phyloP scores from a whole-genome alignment of 2,329 filamentous ascomycete species.

The Pyricularia pennisetigena region DNA sequence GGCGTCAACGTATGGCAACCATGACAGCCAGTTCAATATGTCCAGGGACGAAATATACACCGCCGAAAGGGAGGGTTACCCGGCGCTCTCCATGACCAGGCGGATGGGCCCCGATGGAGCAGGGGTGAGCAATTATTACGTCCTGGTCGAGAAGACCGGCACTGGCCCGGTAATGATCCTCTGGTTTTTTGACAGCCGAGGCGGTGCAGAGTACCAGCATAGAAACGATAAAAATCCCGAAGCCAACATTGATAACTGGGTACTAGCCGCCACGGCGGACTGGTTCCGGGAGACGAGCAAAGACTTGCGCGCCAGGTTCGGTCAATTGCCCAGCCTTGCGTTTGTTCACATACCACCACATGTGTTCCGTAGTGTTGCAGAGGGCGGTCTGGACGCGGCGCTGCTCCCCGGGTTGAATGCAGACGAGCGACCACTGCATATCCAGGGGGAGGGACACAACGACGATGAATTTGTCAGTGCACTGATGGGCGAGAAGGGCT shows the following conservation, averaged over 20 bases:
- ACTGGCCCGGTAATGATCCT: slow-evolving; percentile 31
- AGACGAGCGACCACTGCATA: slow-evolving; percentile 15
- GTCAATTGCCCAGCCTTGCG: slow-evolving; percentile 31
- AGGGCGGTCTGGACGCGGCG: slow-evolving; percentile 17
- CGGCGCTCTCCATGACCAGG: slow-evolving; percentile 9
- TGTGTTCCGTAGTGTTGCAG: slow-evolving; percentile 29
- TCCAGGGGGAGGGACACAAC: slow-evolving; percentile 22
- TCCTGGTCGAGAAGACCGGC: slow-evolving; percentile 29
- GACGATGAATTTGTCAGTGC: slow-evolving; percentile 43
- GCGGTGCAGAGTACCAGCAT: slow-evolving; percentile 41
- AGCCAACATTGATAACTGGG: slow-evolving; percentile 29
- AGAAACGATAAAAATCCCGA: slow-evolving; percentile 14
- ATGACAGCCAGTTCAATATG: slow-evolving; percentile 34
- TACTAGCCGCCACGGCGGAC: slow-evolving; percentile 29
- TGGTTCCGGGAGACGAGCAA: slow-evolving; percentile 31
- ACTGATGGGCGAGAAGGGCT: slow-evolving; percentile 31
- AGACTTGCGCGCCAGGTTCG: slow-evolving; percentile 19
- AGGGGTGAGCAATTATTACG: slow-evolving; percentile 36
- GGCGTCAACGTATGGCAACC: slow-evolving; percentile 52
- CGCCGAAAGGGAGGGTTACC: slow-evolving; percentile 20
- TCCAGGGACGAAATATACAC: slow-evolving; percentile 26
- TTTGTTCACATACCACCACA: slow-evolving; percentile 40
- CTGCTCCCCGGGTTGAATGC: slow-evolving; percentile 22
- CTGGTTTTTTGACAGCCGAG: slow-evolving; percentile 64
- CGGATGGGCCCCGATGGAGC: slow-evolving; percentile 23